phyloP scores from a whole-genome alignment of 257 asterid genomes.

The Nicotiana undulata region DNA sequence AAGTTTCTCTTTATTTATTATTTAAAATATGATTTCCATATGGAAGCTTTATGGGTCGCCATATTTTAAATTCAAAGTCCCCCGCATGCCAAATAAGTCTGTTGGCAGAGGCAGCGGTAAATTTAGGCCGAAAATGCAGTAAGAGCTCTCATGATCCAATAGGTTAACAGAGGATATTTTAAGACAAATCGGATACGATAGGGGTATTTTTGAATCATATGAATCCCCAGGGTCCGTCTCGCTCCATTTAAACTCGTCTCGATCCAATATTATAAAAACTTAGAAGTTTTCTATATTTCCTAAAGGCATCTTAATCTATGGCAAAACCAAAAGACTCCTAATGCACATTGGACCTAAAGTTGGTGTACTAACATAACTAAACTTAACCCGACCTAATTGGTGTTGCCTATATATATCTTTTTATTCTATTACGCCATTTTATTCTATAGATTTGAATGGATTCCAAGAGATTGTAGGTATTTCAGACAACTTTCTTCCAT shows the following conservation, averaged over 20 bases:
- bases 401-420: background rate
- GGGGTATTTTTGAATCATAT: background rate
- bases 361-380: background rate
- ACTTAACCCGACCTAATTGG: background rate
- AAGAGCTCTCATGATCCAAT: too few relatives aligned
- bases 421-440: background rate
- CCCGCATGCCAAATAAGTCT: too few relatives aligned
- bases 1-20: too few relatives aligned
- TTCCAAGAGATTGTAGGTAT: too few relatives aligned
- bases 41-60: too few relatives aligned
- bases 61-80: too few relatives aligned
- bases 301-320: background rate
- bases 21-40: too few relatives aligned
- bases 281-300: background rate
- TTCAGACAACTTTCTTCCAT: too few relatives aligned
- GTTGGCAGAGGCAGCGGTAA: too few relatives aligned
- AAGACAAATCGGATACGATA: too few relatives aligned
- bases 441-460: background rate
- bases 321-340: background rate
- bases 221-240: background rate
- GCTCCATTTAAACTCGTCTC: background rate
- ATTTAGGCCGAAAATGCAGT: too few relatives aligned
- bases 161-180: too few relatives aligned
- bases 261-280: background rate
- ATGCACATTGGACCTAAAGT: background rate